Evolutionary conservation across 192 early-diverging fungal genomes (phyloP), one percentile per base, ranked within the genome.

Genomic region (Spizellomyces punctatus): DNA sequence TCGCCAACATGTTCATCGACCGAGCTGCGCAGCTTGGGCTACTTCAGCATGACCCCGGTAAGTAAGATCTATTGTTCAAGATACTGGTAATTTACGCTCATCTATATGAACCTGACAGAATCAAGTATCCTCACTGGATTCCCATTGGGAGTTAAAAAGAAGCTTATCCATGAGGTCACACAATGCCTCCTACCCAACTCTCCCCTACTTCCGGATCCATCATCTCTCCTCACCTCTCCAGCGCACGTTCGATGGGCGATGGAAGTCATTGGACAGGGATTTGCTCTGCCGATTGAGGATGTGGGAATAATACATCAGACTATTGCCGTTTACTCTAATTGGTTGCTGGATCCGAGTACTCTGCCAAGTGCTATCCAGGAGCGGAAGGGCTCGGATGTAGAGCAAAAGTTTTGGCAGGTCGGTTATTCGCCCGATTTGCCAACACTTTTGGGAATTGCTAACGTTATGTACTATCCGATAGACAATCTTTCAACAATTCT

Each of bases 201-300:
- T 63, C 66, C 50, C 67, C 71, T 65, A 44, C 43, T 81, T 47
- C 79, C 82, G 62, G 85, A 91, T 69, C 82, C 90, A 10, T 67
- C 82, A 19, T 10, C 44, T 8, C 72, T 90, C 12, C 84, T 94
- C 48, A 85, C 86, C 5, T 92, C 91, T 0, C 85, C 87, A 10
- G 82, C 89, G 5, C 93, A 95, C 75, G 92, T 95, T 17, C 78
- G 82, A 46, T 95, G 91, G 91, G 84, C 86, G 46, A 93, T 95
- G 92, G 92, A 92, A 69, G 85, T 93, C 10, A 73, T 95, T n/a
- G 93, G 91, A 0, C 91, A 92, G 74, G 93, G 92, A 9, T 91
- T 95, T 59, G 75, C 80, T 41, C 78, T 95, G 46, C 92, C 93
- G 4, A 78, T 93, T 43, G 91, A 95, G 49, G 90, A 95, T 57